Evolutionary conservation across 495 filamentous ascomycete genomes (phyloP).

Genomic region (Eremomyces bilateralis): DNA sequence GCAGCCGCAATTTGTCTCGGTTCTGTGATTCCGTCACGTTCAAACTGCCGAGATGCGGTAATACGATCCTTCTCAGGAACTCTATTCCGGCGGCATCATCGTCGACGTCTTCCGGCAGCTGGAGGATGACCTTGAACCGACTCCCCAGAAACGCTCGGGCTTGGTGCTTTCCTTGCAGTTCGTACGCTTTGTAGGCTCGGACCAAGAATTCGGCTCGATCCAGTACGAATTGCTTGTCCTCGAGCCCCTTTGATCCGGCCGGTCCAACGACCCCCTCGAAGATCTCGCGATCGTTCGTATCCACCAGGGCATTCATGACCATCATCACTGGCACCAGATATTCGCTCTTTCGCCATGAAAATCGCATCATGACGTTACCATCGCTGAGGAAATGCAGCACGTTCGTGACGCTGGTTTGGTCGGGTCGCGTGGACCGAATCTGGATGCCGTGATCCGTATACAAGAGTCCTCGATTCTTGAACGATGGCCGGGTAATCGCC

Average conservation of each 20-base stretch:
- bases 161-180: slow-evolving; percentile 51
- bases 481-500: slow-evolving; percentile 77
- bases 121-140: slow-evolving; percentile 72
- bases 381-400: slow-evolving; percentile 88
- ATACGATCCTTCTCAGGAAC: slow-evolving; percentile 70
- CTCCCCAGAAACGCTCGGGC: slow-evolving; percentile 68
- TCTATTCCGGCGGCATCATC: slow-evolving; percentile 76
- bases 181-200: slow-evolving; percentile 79
- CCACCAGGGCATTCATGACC: slow-evolving; percentile 82
- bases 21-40: slow-evolving; percentile 65
- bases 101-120: slow-evolving; percentile 54
- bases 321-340: slow-evolving; percentile 87
- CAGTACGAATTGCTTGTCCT: slow-evolving; percentile 72
- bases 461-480: slow-evolving; percentile 56
- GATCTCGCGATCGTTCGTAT: slow-evolving; percentile 91
- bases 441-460: slow-evolving; percentile 84
- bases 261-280: slow-evolving; percentile 71
- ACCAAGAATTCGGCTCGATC: slow-evolving; percentile 84
- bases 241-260: slow-evolving; percentile 45
- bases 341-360: slow-evolving; percentile 95
- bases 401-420: slow-evolving; percentile 94
- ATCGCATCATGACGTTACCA: slow-evolving; percentile 88
- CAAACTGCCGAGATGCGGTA: slow-evolving; percentile 70
- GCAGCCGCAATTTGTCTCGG: slow-evolving; percentile 78
- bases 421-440: slow-evolving; percentile 74